Conservation (phyloP, 2,329 filamentous ascomycete genomes). For the Aspergillus udagawae region DNA sequence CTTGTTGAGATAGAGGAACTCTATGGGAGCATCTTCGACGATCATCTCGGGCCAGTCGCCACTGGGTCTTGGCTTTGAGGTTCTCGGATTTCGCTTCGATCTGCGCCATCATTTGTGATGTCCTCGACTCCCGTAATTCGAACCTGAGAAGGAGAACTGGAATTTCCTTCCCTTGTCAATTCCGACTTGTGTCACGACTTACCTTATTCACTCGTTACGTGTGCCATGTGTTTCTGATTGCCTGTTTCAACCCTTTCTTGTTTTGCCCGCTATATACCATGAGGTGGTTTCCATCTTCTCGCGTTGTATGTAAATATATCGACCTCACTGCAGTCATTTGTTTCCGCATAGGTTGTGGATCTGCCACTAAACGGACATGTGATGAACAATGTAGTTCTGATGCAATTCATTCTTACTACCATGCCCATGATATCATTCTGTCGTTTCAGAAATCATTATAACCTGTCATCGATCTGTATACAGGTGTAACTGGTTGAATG, state of each 20-base stretch:
- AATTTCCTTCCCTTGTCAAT: constrained; percentile 12
- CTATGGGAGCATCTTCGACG: constrained; percentile 58
- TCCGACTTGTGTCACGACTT: constrained; percentile 21
- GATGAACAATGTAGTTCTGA: background rate
- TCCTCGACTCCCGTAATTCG: constrained; percentile 14
- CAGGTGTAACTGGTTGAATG: too few relatives aligned
- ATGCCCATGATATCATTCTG: background rate
- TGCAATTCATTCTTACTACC: background rate
- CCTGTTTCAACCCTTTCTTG: constrained; percentile 3
- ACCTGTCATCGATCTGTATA: background rate
- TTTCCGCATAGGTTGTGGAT: background rate
- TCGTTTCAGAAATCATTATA: background rate
- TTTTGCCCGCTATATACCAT: constrained; percentile 23
- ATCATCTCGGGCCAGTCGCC: constrained; percentile 33
- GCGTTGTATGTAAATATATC: constrained; percentile 1
- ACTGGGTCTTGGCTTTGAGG: constrained; percentile 39
- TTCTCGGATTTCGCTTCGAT: background rate
- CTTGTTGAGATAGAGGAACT: constrained; percentile 72
- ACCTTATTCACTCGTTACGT: background rate
- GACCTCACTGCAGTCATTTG: background rate
- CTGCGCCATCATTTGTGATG: constrained; percentile 1
- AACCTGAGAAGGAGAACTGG: constrained; percentile 22
- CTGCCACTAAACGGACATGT: background rate
- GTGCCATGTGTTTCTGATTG: constrained; percentile 3
- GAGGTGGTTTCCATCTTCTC: constrained; percentile 9